Evolutionary conservation across 805 yeast species (phyloP), one percentile per base, ranked within the genome.

Genomic region (Starmera dryadoides): DNA sequence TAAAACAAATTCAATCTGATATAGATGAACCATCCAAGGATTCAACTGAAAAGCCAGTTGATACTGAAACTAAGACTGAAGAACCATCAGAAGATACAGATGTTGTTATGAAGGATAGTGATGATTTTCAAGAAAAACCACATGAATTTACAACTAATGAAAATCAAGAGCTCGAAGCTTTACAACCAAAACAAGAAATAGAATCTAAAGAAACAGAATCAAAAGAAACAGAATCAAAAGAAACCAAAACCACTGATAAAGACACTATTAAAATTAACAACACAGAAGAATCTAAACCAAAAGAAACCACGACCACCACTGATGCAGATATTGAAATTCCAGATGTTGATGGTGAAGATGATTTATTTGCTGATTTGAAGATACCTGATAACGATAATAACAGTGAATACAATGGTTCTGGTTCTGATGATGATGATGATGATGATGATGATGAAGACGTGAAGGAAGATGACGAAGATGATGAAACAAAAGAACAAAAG

Each of bases 401-500:
- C 33, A 33, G 26, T 17, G 35, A 30, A 22, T 37, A 28, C 15
- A 19, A 31, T 11, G 34, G 17, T 18, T 31, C 34, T 18, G n/a
- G 17, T 10, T 17, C 37, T 33, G 34, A 39, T 39, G 36, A 34
- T 33, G 32, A 21, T 34, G 43, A 34, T 19, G 16, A 18, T 16
- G n/a, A n/a, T 4, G 52, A 42, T 2, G 39, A 36, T 2, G 48
- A 33, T 3, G 38, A 37, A 23, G 38, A 36, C n/a, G 30, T 26
- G 12, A 44, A 37, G 8, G 36, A 33, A 26, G 35, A 30, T 6
- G 47, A 40, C 4, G 46, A 36, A 6, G 46, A 40, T 2, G 45
- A 43, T 21, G 41, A 43, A 28, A 40, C 43, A 36, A 48, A 36
- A 31, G 46, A 33, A 35, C 39, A 18, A 33, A 37, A 32, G 25